Evolutionary conservation across 257 asterid species (phyloP).

Genomic region (Jaltomata sinuosa): DNA sequence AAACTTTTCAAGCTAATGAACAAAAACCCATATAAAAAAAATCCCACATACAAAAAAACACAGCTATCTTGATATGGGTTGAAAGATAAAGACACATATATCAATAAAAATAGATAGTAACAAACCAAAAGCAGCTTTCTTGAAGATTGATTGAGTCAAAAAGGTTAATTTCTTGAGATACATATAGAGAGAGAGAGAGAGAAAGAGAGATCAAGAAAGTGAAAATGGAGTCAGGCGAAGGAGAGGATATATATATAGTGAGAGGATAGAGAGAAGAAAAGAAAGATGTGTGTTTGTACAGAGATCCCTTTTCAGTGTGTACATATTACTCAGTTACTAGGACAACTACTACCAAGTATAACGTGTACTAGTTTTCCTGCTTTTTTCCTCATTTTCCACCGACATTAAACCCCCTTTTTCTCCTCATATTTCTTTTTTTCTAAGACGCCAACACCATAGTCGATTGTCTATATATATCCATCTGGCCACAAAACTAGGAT

Average conservation of each 20-base stretch:
- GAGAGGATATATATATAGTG: not conserved
- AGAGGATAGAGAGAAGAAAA: not conserved
- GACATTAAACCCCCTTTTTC: not conserved
- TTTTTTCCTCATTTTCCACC: not conserved
- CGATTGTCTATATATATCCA: not conserved
- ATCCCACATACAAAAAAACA: not conserved
- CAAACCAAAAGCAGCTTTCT: not conserved
- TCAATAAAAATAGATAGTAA: not conserved
- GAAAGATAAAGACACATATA: not conserved
- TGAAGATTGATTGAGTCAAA: not conserved
- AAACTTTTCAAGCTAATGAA: not conserved
- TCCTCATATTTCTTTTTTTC: not conserved
- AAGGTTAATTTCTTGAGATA: not conserved
- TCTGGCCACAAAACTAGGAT: not conserved
- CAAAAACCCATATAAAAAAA: not conserved
- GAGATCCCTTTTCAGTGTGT: slow-evolving; percentile 3
- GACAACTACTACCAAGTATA: not conserved
- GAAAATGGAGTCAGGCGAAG: not conserved
- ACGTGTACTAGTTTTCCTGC: not conserved
- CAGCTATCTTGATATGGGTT: not conserved
- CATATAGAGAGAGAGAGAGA: too few relatives aligned
- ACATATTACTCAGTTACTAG: slow-evolving; percentile 1
- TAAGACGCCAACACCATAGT: not conserved
- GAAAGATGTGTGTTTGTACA: not conserved
- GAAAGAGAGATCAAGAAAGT: not conserved